phyloP scores from a whole-genome alignment of 164 flowering plant genomes.

The Tetrastigma voinierianum region DNA sequence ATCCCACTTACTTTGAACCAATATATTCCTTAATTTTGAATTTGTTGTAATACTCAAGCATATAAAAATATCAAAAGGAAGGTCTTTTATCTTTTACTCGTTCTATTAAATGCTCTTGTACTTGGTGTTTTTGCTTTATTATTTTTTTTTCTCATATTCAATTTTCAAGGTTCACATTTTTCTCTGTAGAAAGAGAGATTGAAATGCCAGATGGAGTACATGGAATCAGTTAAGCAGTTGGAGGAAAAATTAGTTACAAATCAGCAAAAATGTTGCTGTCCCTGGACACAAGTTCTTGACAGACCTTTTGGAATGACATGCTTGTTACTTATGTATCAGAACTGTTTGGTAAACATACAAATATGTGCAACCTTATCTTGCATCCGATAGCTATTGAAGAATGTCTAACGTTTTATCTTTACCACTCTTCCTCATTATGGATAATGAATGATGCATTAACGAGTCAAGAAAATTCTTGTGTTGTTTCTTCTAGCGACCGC shows the following conservation, averaged over 20 bases:
- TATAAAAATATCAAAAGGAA: too few species aligned
- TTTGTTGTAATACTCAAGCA: neutral
- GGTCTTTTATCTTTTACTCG: too few species aligned
- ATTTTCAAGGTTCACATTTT: neutral
- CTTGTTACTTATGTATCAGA: neutral
- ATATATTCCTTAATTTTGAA: neutral
- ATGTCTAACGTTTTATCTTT: neutral
- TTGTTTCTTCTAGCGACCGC: neutral
- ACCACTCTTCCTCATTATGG: neutral
- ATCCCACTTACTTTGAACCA: neutral
- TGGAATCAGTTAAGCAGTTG: slow-evolving; percentile 75
- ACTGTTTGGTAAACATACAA: neutral
- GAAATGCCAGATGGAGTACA: slow-evolving; percentile 76
- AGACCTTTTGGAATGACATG: neutral
- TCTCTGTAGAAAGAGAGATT: slow-evolving; percentile 58
- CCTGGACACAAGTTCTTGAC: neutral
- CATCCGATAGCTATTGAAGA: neutral
- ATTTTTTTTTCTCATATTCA: neutral
- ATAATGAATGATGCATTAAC: neutral
- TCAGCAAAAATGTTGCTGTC: slow-evolving; percentile 41
- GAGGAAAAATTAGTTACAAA: slow-evolving; percentile 64
- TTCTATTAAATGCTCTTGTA: neutral
- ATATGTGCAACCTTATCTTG: neutral
- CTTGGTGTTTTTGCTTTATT: neutral
- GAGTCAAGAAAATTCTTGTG: neutral